Evolutionary conservation across 2,329 filamentous ascomycete species (phyloP).

Genomic region (Monilinia aucupariae): DNA sequence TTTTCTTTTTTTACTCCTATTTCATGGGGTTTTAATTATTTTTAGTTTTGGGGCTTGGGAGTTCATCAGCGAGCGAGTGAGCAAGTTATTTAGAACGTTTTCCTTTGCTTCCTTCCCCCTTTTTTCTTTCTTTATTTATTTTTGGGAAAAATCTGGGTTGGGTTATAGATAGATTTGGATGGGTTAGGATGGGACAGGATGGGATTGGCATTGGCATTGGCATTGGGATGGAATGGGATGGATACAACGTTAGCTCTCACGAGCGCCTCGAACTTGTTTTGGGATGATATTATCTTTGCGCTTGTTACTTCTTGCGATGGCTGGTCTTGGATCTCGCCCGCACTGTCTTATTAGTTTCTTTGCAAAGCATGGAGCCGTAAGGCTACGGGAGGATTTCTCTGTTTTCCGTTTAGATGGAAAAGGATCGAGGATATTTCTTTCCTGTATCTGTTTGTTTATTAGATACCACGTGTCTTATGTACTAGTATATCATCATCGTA

Average conservation of each 20-base stretch:
- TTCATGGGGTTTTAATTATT: not conserved
- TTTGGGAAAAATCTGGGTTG: not conserved
- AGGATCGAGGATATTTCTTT: not conserved
- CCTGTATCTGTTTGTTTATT: not conserved
- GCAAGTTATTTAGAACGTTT: not conserved
- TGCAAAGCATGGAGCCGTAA: not conserved
- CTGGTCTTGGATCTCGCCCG: not conserved
- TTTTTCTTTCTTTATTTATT: not conserved
- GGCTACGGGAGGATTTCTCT: not conserved
- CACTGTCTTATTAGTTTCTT: conserved; percentile 5
- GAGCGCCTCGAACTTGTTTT: not conserved
- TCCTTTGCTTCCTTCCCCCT: not conserved
- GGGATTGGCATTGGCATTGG: not conserved
- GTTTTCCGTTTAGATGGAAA: not conserved
- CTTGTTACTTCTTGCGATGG: not conserved
- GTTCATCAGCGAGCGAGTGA: not conserved
- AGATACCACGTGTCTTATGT: not conserved
- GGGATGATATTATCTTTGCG: not conserved
- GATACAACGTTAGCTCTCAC: conserved; percentile 14
- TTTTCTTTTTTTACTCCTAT: too few relatives aligned
- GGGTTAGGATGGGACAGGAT: not conserved
- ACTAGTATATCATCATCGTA: not conserved
- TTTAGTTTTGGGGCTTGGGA: not conserved
- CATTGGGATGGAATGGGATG: conserved; percentile 1
- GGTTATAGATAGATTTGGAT: conserved; percentile 1